Conservation (phyloP, 2,329 filamentous ascomycete genomes). For the Arachnomyces sp. region DNA sequence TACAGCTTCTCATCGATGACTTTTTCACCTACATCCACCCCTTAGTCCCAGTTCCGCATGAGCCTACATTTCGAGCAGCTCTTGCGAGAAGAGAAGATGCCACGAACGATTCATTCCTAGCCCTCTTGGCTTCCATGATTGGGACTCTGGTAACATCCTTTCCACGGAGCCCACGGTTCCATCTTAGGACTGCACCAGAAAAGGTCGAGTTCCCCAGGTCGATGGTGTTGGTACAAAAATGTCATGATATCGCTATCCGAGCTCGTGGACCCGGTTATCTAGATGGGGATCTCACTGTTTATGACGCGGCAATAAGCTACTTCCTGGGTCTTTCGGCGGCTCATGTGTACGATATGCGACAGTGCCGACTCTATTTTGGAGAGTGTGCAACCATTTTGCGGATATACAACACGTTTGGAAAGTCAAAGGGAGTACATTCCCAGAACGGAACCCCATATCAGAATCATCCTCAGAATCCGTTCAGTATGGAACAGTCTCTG, state of each 20-base stretch:
- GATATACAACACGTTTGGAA: slow-evolving; percentile 31
- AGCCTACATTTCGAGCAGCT: slow-evolving; percentile 38
- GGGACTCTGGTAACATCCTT: slow-evolving; percentile 38
- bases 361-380: slow-evolving; percentile 35
- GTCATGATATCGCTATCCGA: slow-evolving; percentile 37
- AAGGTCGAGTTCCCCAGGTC: slow-evolving; percentile 35
- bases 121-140: slow-evolving; percentile 40
- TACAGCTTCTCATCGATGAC: slow-evolving; percentile 38
- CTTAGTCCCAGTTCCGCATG: slow-evolving; percentile 39
- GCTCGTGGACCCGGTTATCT: slow-evolving; percentile 39
- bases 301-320: slow-evolving; percentile 40
- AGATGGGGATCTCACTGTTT: slow-evolving; percentile 34
- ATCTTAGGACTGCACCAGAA: slow-evolving; percentile 32
- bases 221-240: slow-evolving; percentile 35
- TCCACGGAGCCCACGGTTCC: slow-evolving; percentile 35
- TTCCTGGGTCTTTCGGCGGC: slow-evolving; percentile 34
- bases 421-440: slow-evolving; percentile 11
- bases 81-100: slow-evolving; percentile 37
- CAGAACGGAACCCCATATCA: slow-evolving; percentile 1
- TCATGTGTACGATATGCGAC: slow-evolving; percentile 33
- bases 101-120: slow-evolving; percentile 35
- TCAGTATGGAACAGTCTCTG: slow-evolving; percentile 7
- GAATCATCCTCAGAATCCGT: slow-evolving; percentile 13
- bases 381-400: slow-evolving; percentile 38
- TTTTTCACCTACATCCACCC: slow-evolving; percentile 44